Base-by-base conservation (phyloP, 1,284 basidiomycete genomes). In the Neolentinus lepideus region DNA sequence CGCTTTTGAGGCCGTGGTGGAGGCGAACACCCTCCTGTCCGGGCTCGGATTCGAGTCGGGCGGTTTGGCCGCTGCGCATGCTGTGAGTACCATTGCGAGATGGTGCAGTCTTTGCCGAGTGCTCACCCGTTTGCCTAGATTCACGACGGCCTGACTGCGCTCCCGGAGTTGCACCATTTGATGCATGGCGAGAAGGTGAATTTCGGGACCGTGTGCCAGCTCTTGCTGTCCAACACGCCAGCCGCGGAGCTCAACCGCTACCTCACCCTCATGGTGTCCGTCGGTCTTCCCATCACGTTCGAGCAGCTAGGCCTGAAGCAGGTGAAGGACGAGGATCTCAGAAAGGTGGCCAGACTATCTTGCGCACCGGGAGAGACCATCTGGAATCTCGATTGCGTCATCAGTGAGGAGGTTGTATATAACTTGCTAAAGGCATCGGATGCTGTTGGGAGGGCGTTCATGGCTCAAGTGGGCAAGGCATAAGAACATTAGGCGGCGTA, bases 11-110 rank as follows among this genome's bases (percentile, higher is more conserved):
- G 68, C 68, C 4, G 69, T 70, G 51, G 66, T 70, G 6, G 69
- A 70, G 58, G 69, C 69, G 25, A 70, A 70, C 62, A 70, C 69
- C 4, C 63, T 70, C 22, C 55, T 69, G 27, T 69, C 67, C 10
- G 69, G 69, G 8, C 56, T 70, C 21, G 69, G 69, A 21, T 69
- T 69, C 57, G 69, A 70, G 58, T 67, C 65, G n/a, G 69, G 69
- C 2, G 69, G 69, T 2, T 59, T 70, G 2, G 69, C 69, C 16
- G 69, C 69, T 9, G 69, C 69, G 10, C 69, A 70, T 57, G 68
- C 69, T 26, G 68, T 69, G 55, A 54, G 67, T 59, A 8, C 24
- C 9, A 12, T 38, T 26, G 25, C 16, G 38, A 54, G n/a, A 47
- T 55, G 22, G n/a, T n/a, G 27, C 33, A 16, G 25, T 27, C 43